Percentiles rank a stretch among this genome's conserved stretches.
phyloP scores from a whole-genome alignment of 1,284 basidiomycete species.

The Sutorius eximius region DNA sequence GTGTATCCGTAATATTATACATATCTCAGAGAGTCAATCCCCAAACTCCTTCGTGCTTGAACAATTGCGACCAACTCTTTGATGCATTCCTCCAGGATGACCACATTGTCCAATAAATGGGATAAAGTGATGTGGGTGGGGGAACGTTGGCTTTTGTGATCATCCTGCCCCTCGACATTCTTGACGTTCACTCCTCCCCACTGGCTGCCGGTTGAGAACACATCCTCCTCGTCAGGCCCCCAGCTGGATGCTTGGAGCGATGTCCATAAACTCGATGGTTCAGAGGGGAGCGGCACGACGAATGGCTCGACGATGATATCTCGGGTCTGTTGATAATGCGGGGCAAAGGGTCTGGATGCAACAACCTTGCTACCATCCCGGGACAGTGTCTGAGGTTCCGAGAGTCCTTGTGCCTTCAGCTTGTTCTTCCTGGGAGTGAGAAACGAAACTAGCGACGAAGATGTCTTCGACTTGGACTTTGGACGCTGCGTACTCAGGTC shows the following conservation, averaged over 20 bases:
- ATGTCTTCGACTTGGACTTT: conserved; percentile 58
- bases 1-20: conserved; percentile 42
- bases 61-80: conserved; percentile 92
- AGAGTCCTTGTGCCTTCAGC: conserved; percentile 33
- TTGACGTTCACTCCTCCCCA: conserved; percentile 51
- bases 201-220: conserved; percentile 51
- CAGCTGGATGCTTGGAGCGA: conserved; percentile 52
- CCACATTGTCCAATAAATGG: conserved; percentile 89
- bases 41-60: conserved; percentile 80
- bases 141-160: conserved; percentile 27
- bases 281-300: conserved; percentile 54
- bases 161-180: conserved; percentile 30
- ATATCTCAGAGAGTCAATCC: conserved; percentile 82
- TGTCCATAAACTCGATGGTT: conserved; percentile 58
- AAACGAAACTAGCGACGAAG: conserved; percentile 72
- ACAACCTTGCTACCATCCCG: conserved; percentile 42
- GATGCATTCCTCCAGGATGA: conserved; percentile 92
- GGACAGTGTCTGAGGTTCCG: conserved; percentile 47
- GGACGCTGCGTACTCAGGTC: conserved; percentile 35
- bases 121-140: conserved; percentile 68
- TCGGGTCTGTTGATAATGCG: conserved; percentile 81
- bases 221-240: conserved; percentile 63
- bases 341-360: conserved; percentile 78
- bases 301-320: conserved; percentile 74
- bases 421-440: conserved; percentile 74